These are phyloP conservation scores for Trichophyton mentagrophytes DNA, from an alignment of 2,329 filamentous ascomycete genomes.

Conservation along the genomic window DNA sequence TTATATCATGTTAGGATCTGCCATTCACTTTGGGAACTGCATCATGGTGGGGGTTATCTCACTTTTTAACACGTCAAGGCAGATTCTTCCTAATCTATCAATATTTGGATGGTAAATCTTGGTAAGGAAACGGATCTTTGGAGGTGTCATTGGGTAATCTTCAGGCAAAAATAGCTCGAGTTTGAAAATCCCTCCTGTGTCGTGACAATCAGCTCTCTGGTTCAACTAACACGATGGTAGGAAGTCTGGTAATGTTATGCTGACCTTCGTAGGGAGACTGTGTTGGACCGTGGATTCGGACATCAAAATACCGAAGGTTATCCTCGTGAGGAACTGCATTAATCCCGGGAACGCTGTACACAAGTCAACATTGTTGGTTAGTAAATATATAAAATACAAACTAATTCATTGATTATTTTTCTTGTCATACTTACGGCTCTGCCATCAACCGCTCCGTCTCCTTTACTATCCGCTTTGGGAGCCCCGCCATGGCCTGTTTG, in stretches of 20 bases:
- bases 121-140: conserved; percentile 95
- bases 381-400: neutral
- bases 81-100: conserved; percentile 93
- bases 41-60: conserved; percentile 20
- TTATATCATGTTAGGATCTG: conserved; percentile 8
- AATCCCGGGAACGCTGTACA: conserved; percentile 75
- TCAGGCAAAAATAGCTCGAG: conserved; percentile 95
- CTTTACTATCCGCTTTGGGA: conserved; percentile 96
- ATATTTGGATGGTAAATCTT: conserved; percentile 99
- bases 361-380: neutral
- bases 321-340: conserved; percentile 92
- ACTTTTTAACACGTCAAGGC: conserved; percentile 96
- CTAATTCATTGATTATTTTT: neutral
- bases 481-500: conserved; percentile 40
- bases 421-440: conserved; percentile 59
- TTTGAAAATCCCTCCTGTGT: conserved; percentile 70
- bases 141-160: conserved; percentile 98
- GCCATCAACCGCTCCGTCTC: conserved; percentile 96
- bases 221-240: conserved; percentile 4
- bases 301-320: conserved; percentile 95
- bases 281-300: conserved; percentile 82
- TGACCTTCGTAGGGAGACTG: conserved; percentile 90
- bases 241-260: neutral
- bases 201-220: conserved; percentile 1
- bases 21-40: neutral